These are phyloP conservation scores for Cladophialophora carrionii DNA, from an alignment of 2,329 filamentous ascomycete species.

Conservation along the genomic window DNA sequence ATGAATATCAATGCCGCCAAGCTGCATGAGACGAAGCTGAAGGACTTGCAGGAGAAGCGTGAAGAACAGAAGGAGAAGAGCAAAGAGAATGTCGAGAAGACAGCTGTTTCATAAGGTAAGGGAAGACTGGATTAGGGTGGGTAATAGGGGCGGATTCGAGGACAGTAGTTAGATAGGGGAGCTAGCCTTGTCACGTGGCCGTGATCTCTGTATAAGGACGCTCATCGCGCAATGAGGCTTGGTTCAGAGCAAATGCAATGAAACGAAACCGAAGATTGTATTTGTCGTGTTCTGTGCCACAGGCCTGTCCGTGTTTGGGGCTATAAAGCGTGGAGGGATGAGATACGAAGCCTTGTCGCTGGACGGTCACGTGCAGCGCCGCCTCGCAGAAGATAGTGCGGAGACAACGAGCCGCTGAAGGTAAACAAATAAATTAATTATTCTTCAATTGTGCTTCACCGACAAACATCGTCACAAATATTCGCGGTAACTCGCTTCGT, in stretches of 20 bases:
- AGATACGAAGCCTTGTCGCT: background rate
- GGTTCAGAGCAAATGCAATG: background rate
- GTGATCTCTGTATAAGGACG: no score
- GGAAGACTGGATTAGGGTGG: background rate
- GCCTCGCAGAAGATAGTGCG: background rate
- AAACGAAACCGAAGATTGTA: background rate
- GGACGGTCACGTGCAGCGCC: background rate
- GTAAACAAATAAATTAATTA: constrained; percentile 19
- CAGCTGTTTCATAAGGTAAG: constrained; percentile 14
- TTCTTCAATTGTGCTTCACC: background rate
- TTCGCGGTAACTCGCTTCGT: background rate
- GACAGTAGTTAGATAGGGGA: background rate
- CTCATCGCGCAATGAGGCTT: background rate
- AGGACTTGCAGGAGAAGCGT: constrained; percentile 30
- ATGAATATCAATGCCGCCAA: constrained; percentile 34
- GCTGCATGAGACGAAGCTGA: constrained; percentile 35
- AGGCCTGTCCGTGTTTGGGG: background rate
- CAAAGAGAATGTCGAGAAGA: constrained; percentile 29
- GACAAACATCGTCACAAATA: background rate
- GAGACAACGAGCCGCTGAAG: background rate
- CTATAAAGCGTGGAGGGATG: background rate
- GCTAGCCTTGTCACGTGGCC: constrained; percentile 15
- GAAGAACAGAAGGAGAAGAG: constrained; percentile 28
- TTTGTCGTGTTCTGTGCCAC: background rate
- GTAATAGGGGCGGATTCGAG: background rate